Conservation (phyloP, 768 basidiomycete genomes). For the Vishniacozyma victoriae region DNA sequence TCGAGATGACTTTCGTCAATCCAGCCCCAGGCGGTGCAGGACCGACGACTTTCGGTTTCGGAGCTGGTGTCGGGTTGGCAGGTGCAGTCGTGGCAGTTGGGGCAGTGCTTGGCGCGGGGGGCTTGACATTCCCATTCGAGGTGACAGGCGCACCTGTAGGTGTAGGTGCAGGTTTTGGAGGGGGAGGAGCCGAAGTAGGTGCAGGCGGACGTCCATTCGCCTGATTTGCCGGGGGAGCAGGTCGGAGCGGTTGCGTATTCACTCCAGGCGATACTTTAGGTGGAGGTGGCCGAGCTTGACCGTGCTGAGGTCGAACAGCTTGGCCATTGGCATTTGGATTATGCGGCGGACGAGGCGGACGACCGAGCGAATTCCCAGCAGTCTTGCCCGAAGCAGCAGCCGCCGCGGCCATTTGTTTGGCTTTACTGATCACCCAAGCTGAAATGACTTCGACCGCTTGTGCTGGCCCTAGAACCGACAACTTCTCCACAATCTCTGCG, state of each 20-base stretch:
- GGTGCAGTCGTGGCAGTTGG: background rate
- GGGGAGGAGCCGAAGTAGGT: background rate
- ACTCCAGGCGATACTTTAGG: background rate
- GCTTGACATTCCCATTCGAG: too few relatives aligned
- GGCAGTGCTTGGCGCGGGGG: background rate
- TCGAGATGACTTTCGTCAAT: conserved; percentile 31
- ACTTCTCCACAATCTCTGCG: conserved; percentile 28
- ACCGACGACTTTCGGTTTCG: conserved; percentile 15
- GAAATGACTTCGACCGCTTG: conserved; percentile 35
- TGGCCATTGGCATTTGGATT: background rate
- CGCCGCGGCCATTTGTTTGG: conserved; percentile 24
- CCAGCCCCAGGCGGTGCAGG: conserved; percentile 35
- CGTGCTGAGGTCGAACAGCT: background rate
- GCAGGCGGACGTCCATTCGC: background rate
- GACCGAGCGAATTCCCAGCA: background rate
- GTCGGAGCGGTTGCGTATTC: too few relatives aligned
- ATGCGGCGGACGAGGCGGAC: background rate
- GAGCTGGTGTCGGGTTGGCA: background rate
- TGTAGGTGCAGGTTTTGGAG: background rate
- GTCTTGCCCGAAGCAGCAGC: conserved; percentile 13
- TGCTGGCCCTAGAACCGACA: conserved; percentile 29
- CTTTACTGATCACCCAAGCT: conserved; percentile 39
- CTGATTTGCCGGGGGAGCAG: background rate
- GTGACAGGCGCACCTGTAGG: background rate
- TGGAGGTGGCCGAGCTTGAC: background rate